Base-by-base conservation (phyloP, 805 yeast genomes). In the Saccharomycopsis sp. region DNA sequence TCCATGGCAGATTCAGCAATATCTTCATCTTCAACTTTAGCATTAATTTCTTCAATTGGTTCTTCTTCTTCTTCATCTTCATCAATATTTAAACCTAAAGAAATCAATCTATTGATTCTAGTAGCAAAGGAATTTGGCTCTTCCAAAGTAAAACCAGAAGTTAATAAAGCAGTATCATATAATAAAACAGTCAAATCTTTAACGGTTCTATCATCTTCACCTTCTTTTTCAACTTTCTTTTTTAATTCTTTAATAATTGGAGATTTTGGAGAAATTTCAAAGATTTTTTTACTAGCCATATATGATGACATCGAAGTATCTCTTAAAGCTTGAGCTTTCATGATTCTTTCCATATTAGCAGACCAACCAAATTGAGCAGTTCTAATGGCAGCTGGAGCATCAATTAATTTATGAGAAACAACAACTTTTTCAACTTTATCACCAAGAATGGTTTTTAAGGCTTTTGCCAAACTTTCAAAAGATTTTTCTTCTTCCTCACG, bases 361-460 rank as follows among this genome's bases (percentile, higher is more conserved):
- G 98, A 92, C 99, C 99, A 92, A 66, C 99, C 98, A 67, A 92
- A 92, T 74, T 92, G 97, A 55, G 96, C 97, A 55, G 98, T 92
- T 79, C 98, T 87, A 65, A 92, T 92, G 56, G 98, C 98, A 66
- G 98, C 98, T 67, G 99, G 99, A 45, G 97, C 88, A 61, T 88
- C 96, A 57, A 88, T 86, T 62, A 92, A 78, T 71, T 86, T 87
- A 73, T 89, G 94, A 52, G 97, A 87, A 52, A 92, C 96, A 62
- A 88, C 87, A 68, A 94, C 98, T 76, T 92, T 92, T 76, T 92
- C 99, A 59, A 92, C 97, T 72, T 85, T 89, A 59, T 92, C 98
- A 62, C 97, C 98, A 59, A 92, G 79, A 62, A 92, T 73, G 64
- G 88, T 96, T 79, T 92, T 92, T 70, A 92, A 76, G 55, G 95